These are phyloP conservation scores for Metschnikowia proteae DNA, from an alignment of 805 yeast species.

Conservation along the genomic window DNA sequence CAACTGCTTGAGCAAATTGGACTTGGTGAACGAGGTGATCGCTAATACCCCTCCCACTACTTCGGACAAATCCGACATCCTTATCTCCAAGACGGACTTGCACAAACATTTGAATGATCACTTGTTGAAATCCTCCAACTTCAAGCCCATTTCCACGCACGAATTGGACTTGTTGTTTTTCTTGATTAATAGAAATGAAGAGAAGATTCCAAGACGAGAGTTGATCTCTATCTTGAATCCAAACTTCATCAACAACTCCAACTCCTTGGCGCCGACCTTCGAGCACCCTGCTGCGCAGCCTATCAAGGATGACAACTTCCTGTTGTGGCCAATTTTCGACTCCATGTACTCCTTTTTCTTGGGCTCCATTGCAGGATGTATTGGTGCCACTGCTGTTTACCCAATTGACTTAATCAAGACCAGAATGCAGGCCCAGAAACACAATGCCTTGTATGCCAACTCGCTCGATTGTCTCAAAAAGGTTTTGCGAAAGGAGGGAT, in stretches of 20 bases:
- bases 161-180: constrained; percentile 41
- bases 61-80: constrained; percentile 38
- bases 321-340: constrained; percentile 52
- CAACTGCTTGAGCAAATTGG: constrained; percentile 39
- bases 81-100: constrained; percentile 39
- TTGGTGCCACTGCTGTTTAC: constrained; percentile 97
- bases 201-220: constrained; percentile 39
- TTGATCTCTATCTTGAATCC: constrained; percentile 57
- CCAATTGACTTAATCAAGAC: constrained; percentile 96
- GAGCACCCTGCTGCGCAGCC: constrained; percentile 43
- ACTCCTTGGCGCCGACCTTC: constrained; percentile 34
- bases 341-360: constrained; percentile 81
- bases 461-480: constrained; percentile 84
- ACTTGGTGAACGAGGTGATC: constrained; percentile 43
- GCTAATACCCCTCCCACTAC: constrained; percentile 45
- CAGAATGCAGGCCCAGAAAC: constrained; percentile 93
- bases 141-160: constrained; percentile 37
- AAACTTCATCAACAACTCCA: constrained; percentile 35
- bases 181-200: constrained; percentile 36
- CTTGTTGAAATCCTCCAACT: constrained; percentile 40
- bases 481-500: constrained; percentile 72
- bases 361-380: constrained; percentile 95
- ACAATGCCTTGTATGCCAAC: constrained; percentile 64
- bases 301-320: constrained; percentile 36
- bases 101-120: constrained; percentile 43